phyloP scores from a whole-genome alignment of 768 basidiomycete genomes.

The Nevesoporus exiguus region DNA sequence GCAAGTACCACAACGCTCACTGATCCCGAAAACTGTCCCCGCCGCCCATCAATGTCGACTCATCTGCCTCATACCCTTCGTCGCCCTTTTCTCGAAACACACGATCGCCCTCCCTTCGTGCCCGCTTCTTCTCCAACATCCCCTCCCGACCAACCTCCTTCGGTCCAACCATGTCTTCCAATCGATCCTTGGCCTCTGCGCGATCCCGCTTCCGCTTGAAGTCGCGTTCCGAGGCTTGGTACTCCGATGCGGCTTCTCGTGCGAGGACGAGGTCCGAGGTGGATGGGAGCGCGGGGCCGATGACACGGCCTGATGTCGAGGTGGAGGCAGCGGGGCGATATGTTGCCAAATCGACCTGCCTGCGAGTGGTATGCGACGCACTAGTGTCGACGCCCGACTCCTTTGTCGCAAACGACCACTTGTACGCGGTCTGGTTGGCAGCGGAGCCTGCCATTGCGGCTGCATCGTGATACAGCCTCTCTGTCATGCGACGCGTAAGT shows the following conservation, averaged over 20 bases:
- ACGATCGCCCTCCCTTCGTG: slow-evolving; percentile 65
- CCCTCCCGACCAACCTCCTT: slow-evolving; percentile 78
- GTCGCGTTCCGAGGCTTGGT: slow-evolving; percentile 47
- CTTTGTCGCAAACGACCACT: slow-evolving; percentile 83
- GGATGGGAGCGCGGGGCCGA: slow-evolving; percentile 68
- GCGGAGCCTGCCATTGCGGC: slow-evolving; percentile 53
- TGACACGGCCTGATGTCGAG: slow-evolving; percentile 35
- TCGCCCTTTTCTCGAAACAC: slow-evolving; percentile 71
- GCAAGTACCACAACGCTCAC: slow-evolving; percentile 40
- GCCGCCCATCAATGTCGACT: slow-evolving; percentile 76
- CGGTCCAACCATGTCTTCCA: slow-evolving; percentile 81
- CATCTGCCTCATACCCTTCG: slow-evolving; percentile 75
- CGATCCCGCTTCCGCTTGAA: slow-evolving; percentile 67
- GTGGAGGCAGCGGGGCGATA: slow-evolving; percentile 20
- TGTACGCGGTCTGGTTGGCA: slow-evolving; percentile 74
- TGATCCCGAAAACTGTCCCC: slow-evolving; percentile 77
- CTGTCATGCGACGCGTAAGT: slow-evolving; percentile 27
- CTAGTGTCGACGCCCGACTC: slow-evolving; percentile 53
- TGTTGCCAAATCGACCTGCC: slow-evolving; percentile 51
- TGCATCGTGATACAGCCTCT: slow-evolving; percentile 58
- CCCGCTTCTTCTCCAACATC: slow-evolving; percentile 82
- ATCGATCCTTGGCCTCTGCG: slow-evolving; percentile 58
- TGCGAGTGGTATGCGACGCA: slow-evolving; percentile 56
- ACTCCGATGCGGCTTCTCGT: slow-evolving; percentile 57
- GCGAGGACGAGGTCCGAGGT: slow-evolving; percentile 67